Percentiles rank a stretch among this genome's conserved stretches.
phyloP scores from a whole-genome alignment of 2,329 filamentous ascomycete genomes.

The Fusarium scirpi region DNA sequence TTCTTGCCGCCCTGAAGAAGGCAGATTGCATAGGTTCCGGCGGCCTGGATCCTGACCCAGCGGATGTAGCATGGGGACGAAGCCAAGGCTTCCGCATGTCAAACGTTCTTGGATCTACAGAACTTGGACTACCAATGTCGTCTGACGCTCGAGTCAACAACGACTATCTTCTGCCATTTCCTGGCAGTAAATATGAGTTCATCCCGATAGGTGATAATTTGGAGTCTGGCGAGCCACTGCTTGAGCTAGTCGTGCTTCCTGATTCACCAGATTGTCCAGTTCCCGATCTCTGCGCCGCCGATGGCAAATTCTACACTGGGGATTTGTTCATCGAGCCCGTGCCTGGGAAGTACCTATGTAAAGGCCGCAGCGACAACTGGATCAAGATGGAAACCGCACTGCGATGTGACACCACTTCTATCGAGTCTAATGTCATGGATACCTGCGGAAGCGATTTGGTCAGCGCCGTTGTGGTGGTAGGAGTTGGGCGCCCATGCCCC shows the following conservation, averaged over 20 bases:
- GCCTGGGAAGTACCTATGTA: constrained; percentile 33
- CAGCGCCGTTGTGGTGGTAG: constrained; percentile 30
- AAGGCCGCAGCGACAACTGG: constrained; percentile 43
- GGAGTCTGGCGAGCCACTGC: not conserved
- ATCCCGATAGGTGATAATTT: not conserved
- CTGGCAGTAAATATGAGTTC: constrained; percentile 11
- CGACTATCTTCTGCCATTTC: not conserved
- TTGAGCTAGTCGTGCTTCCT: constrained; percentile 27
- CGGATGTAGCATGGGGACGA: constrained; percentile 28
- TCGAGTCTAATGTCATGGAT: constrained; percentile 36
- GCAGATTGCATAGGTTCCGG: constrained; percentile 17
- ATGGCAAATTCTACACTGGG: constrained; percentile 43
- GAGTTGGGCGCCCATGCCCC: constrained; percentile 34
- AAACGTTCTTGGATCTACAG: constrained; percentile 32
- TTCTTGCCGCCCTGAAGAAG: constrained; percentile 16
- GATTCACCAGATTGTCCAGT: constrained; percentile 35
- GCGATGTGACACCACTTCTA: constrained; percentile 38
- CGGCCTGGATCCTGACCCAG: not conserved
- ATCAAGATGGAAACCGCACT: constrained; percentile 43
- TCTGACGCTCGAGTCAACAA: not conserved
- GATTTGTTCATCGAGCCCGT: constrained; percentile 42
- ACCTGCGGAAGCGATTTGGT: constrained; percentile 38
- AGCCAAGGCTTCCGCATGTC: constrained; percentile 14
- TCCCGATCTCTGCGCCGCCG: constrained; percentile 1
- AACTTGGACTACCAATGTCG: constrained; percentile 16